Base-by-base conservation (phyloP, 1,139 yeast species). In the Geotrichum carabidarum region DNA sequence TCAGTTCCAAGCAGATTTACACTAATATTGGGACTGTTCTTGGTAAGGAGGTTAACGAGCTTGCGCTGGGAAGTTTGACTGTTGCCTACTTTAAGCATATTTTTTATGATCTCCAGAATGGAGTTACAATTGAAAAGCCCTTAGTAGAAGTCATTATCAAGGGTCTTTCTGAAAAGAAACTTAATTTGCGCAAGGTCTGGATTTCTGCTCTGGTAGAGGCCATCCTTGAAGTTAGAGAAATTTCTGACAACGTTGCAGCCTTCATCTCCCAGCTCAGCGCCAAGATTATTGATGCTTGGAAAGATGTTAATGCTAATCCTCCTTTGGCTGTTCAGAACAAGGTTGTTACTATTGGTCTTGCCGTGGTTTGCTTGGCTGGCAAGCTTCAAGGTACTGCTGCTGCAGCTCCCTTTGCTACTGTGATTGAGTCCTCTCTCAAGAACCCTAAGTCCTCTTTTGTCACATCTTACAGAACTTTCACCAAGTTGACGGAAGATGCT, bases 31-130 rank as follows among this genome's bases (percentile, higher is more conserved):
- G 76, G 1, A 77, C 85, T 1, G 70, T 82, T 15, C 74, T 85
- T 8, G 62, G 78, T 0, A 90, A 88, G 63, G 98, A 91, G 64
- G 80, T 82, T 53, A 88, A 89, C 62, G 98, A 93, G 66, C 44
- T 62, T 1, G 81, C 88, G 0, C 74, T 89, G 50, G 60, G 71
- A 1, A 71, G 74, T 5, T 73, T 82, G 58, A 71, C 84, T n/a
- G 68, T 71, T n/a, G 74, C 82, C 0, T 78, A 79, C 58, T 75
- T 78, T 50, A 61, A 62, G 30, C 83, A 78, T 61, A 71, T 76
- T 40, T 66, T 74, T 30, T 60, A 55, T 54, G 54, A 49, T 41
- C 61, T 63, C 14, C 53, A 38, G 7, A 48, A 48, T 32, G 59
- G 55, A n/a, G 52, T 48, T 30, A 48, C 53, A 4, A 53, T 54